Base-by-base conservation (phyloP, 1,284 basidiomycete genomes). In the Leccinum fuscescens region DNA sequence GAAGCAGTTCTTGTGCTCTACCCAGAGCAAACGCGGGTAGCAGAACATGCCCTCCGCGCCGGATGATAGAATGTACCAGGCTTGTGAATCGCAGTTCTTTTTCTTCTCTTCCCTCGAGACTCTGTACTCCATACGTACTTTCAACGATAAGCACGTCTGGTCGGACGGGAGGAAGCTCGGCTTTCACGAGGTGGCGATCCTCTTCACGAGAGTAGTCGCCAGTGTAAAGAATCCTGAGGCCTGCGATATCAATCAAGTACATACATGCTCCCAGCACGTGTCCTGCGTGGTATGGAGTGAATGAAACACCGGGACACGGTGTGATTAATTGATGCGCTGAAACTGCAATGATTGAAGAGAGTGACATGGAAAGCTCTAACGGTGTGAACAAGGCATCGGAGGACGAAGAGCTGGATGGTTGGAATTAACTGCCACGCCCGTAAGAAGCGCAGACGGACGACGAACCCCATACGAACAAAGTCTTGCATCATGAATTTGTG, bases 401-500 rank as follows among this genome's bases (percentile, higher is more conserved):
- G 2, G 85, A 83, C 6, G 86, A 86, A 98, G 39, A 97, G 97
- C 79, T 98, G 96, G 56, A 98, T 86, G 14, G 95, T 11, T 12
- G 44, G 17, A 12, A 20, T 46, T 12, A 20, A 20, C 17, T 20
- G 5, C 17, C 35, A 85, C 82, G 64, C 88, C 17, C 90, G 20
- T 17, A 60, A 55, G 8, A 11, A n/a, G 33, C 60, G 1, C 29
- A 59, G 27, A 17, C 6, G 15, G 37, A 52, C 59, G 12, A 74
- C 82, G 57, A 57, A 94, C 94, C 91, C 87, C 85, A 92, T 94
- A 55, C 94, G 88, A 58, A 98, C 90, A 72, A 94, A 97, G 74
- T 99, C 97, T 74, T 96, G 94, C 96, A 98, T 98, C 79, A 98
- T 93, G 74, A 98, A 93, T 62, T 96, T 94, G 79, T 98, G 96